Percentiles rank a stretch among this genome's conserved stretches.
phyloP scores from a whole-genome alignment of 2,329 filamentous ascomycete genomes.

The Pseudocercospora eumusae region DNA sequence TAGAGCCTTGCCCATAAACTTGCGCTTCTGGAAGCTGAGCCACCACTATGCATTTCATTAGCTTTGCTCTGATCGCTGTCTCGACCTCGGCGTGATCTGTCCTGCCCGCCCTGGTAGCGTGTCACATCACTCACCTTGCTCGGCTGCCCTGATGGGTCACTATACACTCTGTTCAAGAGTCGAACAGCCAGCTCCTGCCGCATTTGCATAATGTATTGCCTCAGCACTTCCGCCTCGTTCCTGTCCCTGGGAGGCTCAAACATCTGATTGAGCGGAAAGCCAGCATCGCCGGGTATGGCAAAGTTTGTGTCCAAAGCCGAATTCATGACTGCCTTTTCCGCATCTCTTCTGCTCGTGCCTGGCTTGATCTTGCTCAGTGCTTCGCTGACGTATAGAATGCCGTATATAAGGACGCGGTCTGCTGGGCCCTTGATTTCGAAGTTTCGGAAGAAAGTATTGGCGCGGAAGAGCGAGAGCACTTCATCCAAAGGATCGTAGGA shows the following conservation, averaged over 20 bases:
- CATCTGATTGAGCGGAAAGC: constrained; percentile 92
- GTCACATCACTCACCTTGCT: constrained; percentile 54
- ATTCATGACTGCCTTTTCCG: constrained; percentile 80
- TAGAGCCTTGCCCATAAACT: constrained; percentile 91
- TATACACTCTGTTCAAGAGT: constrained; percentile 83
- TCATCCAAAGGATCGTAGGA: constrained; percentile 97
- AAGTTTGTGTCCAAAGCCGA: constrained; percentile 91
- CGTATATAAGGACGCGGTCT: constrained; percentile 92
- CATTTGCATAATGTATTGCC: constrained; percentile 88
- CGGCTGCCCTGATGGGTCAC: constrained; percentile 65
- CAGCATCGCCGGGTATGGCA: constrained; percentile 88
- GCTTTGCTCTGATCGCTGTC: constrained; percentile 18
- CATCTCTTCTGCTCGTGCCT: constrained; percentile 63
- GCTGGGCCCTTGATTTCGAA: constrained; percentile 98
- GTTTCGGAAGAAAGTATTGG: constrained; percentile 98
- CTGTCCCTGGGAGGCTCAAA: constrained; percentile 86
- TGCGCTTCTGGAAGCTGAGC: constrained; percentile 97
- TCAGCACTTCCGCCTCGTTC: constrained; percentile 83
- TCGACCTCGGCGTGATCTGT: background rate
- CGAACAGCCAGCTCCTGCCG: constrained; percentile 85
- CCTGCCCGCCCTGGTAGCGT: background rate
- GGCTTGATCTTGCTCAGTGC: constrained; percentile 86
- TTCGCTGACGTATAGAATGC: constrained; percentile 91
- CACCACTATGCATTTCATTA: constrained; percentile 77
- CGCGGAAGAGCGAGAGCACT: constrained; percentile 86